These are phyloP conservation scores for Phalaenopsis hybrid DNA, from an alignment of 116 monocot species.

Conservation along the genomic window DNA sequence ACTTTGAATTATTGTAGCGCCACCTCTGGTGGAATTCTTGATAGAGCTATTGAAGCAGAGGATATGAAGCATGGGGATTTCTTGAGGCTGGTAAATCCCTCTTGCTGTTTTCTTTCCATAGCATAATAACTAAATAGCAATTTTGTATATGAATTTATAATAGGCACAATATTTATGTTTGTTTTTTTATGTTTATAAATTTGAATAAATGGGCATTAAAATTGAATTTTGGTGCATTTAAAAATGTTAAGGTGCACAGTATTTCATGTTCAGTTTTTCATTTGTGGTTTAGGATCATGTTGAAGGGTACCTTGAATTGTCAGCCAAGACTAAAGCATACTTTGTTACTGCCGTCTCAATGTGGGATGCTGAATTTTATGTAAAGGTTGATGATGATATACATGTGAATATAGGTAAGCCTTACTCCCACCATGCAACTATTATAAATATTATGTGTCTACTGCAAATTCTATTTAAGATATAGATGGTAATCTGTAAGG, in stretches of 20 bases:
- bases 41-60: constrained; percentile 92
- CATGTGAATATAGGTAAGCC: constrained; percentile 94
- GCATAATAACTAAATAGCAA: neutral
- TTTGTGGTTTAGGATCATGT: constrained; percentile 69
- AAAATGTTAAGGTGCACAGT: no score
- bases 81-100: constrained; percentile 63
- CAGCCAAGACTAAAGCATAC: constrained; percentile 85
- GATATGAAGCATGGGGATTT: constrained; percentile 85
- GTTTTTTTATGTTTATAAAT: no score
- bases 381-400: constrained; percentile 97
- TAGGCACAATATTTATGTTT: neutral
- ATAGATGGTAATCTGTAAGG: neutral
- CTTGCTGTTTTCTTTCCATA: constrained; percentile 2
- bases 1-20: constrained; percentile 36
- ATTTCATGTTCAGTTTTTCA: no score
- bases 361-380: constrained; percentile 99
- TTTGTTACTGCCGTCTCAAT: constrained; percentile 79
- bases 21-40: constrained; percentile 85
- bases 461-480: neutral
- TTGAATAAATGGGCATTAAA: neutral
- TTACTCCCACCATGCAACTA: neutral
- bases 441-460: neutral
- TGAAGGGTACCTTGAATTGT: constrained; percentile 95
- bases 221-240: neutral
- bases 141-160: neutral